Evolutionary conservation across 2,329 filamentous ascomycete genomes (phyloP).

Genomic region (Claviceps sorghi): DNA sequence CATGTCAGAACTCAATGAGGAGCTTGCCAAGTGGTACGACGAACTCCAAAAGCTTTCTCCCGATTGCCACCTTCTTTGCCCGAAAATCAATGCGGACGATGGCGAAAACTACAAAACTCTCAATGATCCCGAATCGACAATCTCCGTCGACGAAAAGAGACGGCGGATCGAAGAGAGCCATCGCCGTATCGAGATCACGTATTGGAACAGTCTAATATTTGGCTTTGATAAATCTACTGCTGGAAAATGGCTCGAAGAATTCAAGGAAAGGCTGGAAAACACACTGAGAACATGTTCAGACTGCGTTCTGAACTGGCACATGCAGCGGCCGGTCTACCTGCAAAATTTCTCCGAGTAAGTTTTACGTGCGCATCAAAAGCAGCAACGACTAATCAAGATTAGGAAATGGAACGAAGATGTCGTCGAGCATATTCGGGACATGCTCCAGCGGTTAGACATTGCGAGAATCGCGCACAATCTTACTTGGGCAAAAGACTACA

Average conservation of each 20-base stretch:
- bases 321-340: slow-evolving; percentile 47
- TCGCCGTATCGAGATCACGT: slow-evolving; percentile 44
- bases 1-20: slow-evolving; percentile 26
- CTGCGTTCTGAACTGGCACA: slow-evolving; percentile 63
- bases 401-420: slow-evolving; percentile 35
- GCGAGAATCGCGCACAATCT: slow-evolving; percentile 46
- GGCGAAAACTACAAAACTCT: slow-evolving; percentile 39
- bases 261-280: slow-evolving; percentile 40
- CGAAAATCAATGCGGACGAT: slow-evolving; percentile 48
- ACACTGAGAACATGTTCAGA: slow-evolving; percentile 50
- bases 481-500: slow-evolving; percentile 37
- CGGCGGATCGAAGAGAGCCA: slow-evolving; percentile 39
- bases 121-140: slow-evolving; percentile 35
- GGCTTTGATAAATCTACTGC: slow-evolving; percentile 49
- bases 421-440: slow-evolving; percentile 35
- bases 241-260: slow-evolving; percentile 44
- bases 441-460: slow-evolving; percentile 47
- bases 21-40: slow-evolving; percentile 28
- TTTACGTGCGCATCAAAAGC: background rate
- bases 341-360: slow-evolving; percentile 46
- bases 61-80: slow-evolving; percentile 54
- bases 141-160: slow-evolving; percentile 36
- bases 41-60: slow-evolving; percentile 28
- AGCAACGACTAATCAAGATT: slow-evolving; percentile 9
- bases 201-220: slow-evolving; percentile 54